Percentiles rank a stretch among this genome's conserved stretches.
Evolutionary conservation across 192 early-diverging fungal species (phyloP).

Genomic region (Linnemannia zychae): DNA sequence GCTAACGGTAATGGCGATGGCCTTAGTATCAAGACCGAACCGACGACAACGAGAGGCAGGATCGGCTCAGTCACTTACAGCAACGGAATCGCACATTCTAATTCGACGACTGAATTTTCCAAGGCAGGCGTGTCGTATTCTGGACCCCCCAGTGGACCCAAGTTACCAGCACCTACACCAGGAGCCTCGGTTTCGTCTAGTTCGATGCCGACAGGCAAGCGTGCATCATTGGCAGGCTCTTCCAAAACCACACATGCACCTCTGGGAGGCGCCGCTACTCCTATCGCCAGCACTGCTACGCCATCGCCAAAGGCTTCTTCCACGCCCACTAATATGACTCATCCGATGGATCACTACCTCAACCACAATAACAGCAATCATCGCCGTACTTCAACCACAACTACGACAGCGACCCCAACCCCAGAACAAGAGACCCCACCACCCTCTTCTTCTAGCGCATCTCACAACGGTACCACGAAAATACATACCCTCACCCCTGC

Average conservation of each 20-base stretch:
- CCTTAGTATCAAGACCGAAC: neutral
- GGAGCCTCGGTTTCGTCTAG: neutral
- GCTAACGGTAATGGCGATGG: neutral
- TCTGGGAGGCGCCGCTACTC: neutral
- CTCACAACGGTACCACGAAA: neutral
- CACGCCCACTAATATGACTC: neutral
- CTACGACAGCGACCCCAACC: neutral
- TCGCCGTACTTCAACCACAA: neutral
- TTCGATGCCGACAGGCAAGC: neutral
- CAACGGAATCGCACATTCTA: neutral
- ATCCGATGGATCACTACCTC: neutral
- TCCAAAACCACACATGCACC: neutral
- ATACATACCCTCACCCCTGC: neutral
- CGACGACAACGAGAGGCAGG: neutral
- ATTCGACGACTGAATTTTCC: neutral
- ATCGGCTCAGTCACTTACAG: neutral
- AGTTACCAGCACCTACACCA: neutral
- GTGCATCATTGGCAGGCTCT: neutral
- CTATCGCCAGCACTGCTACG: neutral
- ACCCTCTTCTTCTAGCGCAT: neutral
- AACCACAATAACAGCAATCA: neutral
- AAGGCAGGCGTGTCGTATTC: neutral
- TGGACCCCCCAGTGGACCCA: neutral
- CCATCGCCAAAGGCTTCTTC: neutral
- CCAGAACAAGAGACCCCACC: neutral